Conservation (phyloP, 1,284 basidiomycete genomes). For the Phenoliferia sp. region DNA sequence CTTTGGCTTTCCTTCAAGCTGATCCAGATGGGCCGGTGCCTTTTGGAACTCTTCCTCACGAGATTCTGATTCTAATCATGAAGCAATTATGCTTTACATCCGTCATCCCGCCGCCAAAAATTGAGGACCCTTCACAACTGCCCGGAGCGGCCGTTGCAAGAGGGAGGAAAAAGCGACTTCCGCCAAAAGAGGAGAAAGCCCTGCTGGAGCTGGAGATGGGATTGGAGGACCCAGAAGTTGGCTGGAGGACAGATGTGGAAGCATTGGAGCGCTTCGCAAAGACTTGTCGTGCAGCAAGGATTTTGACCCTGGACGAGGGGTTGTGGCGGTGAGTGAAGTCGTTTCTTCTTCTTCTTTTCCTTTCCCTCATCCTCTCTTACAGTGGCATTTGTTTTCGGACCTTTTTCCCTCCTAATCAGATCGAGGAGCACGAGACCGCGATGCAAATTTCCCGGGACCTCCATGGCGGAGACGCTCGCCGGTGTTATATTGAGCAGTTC, state of each 20-base stretch:
- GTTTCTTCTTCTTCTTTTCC: neutral
- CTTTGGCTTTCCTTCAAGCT: constrained; percentile 19
- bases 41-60: constrained; percentile 17
- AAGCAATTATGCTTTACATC: constrained; percentile 19
- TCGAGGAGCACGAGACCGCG: constrained; percentile 14
- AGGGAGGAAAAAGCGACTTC: neutral
- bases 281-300: constrained; percentile 19
- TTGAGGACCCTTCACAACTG: neutral
- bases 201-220: constrained; percentile 18
- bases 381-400: constrained; percentile 17
- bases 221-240: constrained; percentile 10
- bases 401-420: constrained; percentile 31
- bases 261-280: constrained; percentile 28
- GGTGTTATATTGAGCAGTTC: constrained; percentile 36
- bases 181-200: constrained; percentile 15
- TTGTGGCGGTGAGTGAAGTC: constrained; percentile 24
- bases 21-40: constrained; percentile 21
- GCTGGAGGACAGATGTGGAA: constrained; percentile 29
- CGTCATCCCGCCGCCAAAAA: constrained; percentile 18
- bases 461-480: constrained; percentile 33
- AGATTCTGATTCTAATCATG: constrained; percentile 27
- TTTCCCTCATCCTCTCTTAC: neutral
- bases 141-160: neutral
- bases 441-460: constrained; percentile 7
- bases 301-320: constrained; percentile 25